Base-by-base conservation (phyloP, 2,329 filamentous ascomycete species). In the Hypomyces perniciosus region DNA sequence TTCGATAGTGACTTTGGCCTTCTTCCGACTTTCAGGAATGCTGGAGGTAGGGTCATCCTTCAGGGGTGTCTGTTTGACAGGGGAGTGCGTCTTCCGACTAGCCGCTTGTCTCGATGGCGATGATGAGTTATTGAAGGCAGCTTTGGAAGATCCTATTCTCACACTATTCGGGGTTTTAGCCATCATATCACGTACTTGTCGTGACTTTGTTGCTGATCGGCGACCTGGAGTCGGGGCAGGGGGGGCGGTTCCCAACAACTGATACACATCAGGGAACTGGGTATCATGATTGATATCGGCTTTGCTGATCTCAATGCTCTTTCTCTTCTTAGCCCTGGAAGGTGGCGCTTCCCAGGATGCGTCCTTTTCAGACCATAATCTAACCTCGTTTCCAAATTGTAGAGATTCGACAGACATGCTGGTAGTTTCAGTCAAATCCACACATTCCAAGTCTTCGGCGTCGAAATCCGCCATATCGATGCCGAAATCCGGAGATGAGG, bases 221-320 rank as follows among this genome's bases (percentile, higher is more conserved):
- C 56, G 62, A 10, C 56, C 53, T 4, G 70, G 68, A n/a, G 68
- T 70, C 2, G 67, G 63, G 26, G 59, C 58, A 12, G 64, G 69
- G 39, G 67, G 68, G 9, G 68, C 62, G 10, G 71, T 72, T 29
- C 70, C 74, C 8, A 73, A 62, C 44, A 75, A 65, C 44, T 79
- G 69, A 54, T 76, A 72, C 6, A 83, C 74, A 54, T 83, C 78
- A 0, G 76, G 77, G 42, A 79, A 82, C 13, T 76, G 72, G 33
- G 74, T 72, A 10, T 73, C 62, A 4, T 69, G 65, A 12, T 61
- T 65, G 10, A 63, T 61, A 9, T 68, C 62, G 28, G 62, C 59
- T 52, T 65, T 69, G 53, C 59, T 70, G 27, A 77, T 73, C 8
- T 78, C 73, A 27, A 65, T 66, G 54, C 76, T 79, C 59, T 80